A percentile compares a stretch with the other conserved stretches of the same genome.
Conservation (phyloP, 768 basidiomycete genomes). For the Trametes villosa region DNA sequence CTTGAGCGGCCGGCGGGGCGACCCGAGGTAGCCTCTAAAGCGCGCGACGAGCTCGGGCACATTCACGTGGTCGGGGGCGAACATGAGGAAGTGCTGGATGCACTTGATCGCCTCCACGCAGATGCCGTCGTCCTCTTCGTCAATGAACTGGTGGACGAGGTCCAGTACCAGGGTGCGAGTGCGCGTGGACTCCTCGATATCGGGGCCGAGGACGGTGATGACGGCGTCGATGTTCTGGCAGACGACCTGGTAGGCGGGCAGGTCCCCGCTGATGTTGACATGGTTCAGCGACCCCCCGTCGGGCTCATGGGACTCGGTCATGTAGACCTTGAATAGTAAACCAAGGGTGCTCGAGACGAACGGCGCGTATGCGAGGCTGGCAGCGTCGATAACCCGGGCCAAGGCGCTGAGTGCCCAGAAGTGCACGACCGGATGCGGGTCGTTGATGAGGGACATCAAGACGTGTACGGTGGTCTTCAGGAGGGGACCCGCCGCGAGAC, state of each 20-base stretch:
- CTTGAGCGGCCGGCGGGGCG: constrained; percentile 82
- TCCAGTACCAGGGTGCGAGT: constrained; percentile 83
- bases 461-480: constrained; percentile 96
- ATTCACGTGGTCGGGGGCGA: constrained; percentile 83
- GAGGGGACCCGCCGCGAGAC: constrained; percentile 91
- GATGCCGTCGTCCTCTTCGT: constrained; percentile 86
- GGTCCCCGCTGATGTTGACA: constrained; percentile 86
- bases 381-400: constrained; percentile 85
- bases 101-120: constrained; percentile 95
- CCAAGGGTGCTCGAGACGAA: constrained; percentile 88
- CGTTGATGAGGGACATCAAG: constrained; percentile 91
- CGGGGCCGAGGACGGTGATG: constrained; percentile 93
- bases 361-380: constrained; percentile 88
- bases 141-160: constrained; percentile 82
- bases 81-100: constrained; percentile 96
- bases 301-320: constrained; percentile 87
- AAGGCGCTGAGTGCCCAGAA: constrained; percentile 90
- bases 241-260: constrained; percentile 89
- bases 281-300: constrained; percentile 87
- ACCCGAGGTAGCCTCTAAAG: constrained; percentile 80
- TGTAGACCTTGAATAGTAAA: constrained; percentile 88
- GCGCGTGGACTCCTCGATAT: constrained; percentile 84
- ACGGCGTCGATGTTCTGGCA: constrained; percentile 93
- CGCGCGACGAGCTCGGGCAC: constrained; percentile 78
- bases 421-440: constrained; percentile 96